Base-by-base conservation (phyloP, 768 basidiomycete genomes). In the Mycena venus region DNA sequence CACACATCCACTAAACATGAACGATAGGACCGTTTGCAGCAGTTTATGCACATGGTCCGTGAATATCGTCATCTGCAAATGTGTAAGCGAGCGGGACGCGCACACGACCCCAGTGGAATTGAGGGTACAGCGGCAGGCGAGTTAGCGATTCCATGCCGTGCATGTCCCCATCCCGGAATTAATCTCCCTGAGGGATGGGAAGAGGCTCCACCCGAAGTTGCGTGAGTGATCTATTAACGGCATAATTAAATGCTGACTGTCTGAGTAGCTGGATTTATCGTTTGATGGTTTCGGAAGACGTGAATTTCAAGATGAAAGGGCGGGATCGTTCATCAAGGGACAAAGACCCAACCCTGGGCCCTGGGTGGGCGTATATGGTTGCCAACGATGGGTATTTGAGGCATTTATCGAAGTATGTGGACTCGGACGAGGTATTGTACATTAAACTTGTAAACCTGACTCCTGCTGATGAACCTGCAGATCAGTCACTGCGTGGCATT, bases 251-350 rank as follows among this genome's bases (percentile, higher is more conserved):
- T n/a, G n/a, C n/a, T n/a, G n/a, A n/a, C 21, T n/a, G 3, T 7
- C 15, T 21, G 23, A 62, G 4, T 23, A 17, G 17, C 17, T 68
- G 71, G 76, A 49, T 80, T 3, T 76, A 73, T 65, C 29, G 40
- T 3, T 12, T 65, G 1, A 62, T 78, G 4, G 7, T 80, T 4
- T 73, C 68, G 2, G 36, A 75, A 2, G 75, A 80, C 27, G 65
- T 73, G 0, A 79, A 79, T 31, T 80, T 79, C 55, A 66, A 73
- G 9, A 56, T 78, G 27, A 75, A 72, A 32, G 31, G 69, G 8
- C 61, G 59, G 3, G 56, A n/a, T 21, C 55, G 65, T 1, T 78
- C 78, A 4, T 72, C 44, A 0, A 53, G 72, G 1, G 62, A 64
- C 6, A 59, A 42, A 4, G 76, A 79, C 51, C 79, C 79, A 0